Evolutionary conservation across 2,329 filamentous ascomycete genomes (phyloP).

Genomic region (Periconia sp.): DNA sequence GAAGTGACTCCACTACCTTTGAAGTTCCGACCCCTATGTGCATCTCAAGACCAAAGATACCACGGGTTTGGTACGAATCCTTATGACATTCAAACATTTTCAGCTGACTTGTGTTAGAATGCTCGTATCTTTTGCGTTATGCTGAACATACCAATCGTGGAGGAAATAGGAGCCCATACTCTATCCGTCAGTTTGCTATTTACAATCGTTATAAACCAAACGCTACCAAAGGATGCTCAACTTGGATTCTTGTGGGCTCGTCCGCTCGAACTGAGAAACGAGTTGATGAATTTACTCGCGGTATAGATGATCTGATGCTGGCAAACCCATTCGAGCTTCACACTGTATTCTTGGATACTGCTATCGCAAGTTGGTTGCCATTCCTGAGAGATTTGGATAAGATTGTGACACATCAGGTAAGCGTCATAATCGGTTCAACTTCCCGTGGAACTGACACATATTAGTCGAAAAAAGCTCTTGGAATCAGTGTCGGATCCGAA

Average conservation of each 20-base stretch:
- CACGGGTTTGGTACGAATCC: constrained; percentile 17
- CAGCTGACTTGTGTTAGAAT: constrained; percentile 7
- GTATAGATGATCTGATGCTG: constrained; percentile 4
- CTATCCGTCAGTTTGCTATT: constrained; percentile 16
- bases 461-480: constrained; percentile 18
- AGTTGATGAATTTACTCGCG: constrained; percentile 10
- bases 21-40: constrained; percentile 12
- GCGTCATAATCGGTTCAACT: background rate
- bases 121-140: constrained; percentile 14
- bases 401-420: constrained; percentile 10
- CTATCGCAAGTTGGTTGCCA: constrained; percentile 19
- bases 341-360: constrained; percentile 19
- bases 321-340: constrained; percentile 29
- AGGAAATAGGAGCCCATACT: constrained; percentile 13
- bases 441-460: background rate
- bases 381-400: constrained; percentile 16
- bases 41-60: constrained; percentile 7
- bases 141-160: constrained; percentile 13
- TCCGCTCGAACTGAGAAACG: constrained; percentile 10
- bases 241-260: constrained; percentile 14
- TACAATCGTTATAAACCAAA: constrained; percentile 18
- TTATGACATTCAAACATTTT: background rate
- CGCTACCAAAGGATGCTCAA: constrained; percentile 5
- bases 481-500: constrained; percentile 9
- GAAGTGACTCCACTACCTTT: constrained; percentile 23